Conservation (phyloP, 768 basidiomycete genomes). For the Hortiboletus campestris region DNA sequence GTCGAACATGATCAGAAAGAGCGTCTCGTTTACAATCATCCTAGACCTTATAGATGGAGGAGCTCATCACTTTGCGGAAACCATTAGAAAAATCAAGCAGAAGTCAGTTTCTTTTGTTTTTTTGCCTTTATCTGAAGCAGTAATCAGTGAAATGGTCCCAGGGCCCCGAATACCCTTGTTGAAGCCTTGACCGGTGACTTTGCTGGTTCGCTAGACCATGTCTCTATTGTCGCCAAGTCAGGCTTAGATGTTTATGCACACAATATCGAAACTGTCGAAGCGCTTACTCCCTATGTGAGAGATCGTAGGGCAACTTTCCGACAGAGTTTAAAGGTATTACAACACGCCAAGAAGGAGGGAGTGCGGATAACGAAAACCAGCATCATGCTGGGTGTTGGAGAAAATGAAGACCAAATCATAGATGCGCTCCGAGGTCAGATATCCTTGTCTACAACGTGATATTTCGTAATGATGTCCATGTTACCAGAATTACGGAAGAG, state of each 20-base stretch:
- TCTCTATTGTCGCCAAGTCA: constrained; percentile 82
- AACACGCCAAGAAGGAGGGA: constrained; percentile 80
- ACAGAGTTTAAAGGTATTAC: constrained; percentile 76
- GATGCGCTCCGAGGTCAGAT: constrained; percentile 76
- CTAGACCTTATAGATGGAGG: constrained; percentile 91
- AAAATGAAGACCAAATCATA: constrained; percentile 77
- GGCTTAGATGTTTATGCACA: constrained; percentile 98
- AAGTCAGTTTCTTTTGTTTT: constrained; percentile 54
- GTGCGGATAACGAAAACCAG: constrained; percentile 95
- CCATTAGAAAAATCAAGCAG: constrained; percentile 92
- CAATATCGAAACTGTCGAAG: constrained; percentile 96
- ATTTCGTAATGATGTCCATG: neutral
- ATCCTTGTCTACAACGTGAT: neutral
- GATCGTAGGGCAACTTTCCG: constrained; percentile 92
- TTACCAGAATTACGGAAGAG: constrained; percentile 76
- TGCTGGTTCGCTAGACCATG: constrained; percentile 69
- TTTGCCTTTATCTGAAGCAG: neutral
- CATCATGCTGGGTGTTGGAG: constrained; percentile 97
- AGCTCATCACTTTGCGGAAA: constrained; percentile 91
- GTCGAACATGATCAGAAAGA: neutral
- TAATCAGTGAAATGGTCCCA: constrained; percentile 29
- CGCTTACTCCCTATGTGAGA: constrained; percentile 89
- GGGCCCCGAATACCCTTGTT: constrained; percentile 93
- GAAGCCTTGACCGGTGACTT: constrained; percentile 98
- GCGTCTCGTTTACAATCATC: neutral